Evolutionary conservation across 495 filamentous ascomycete genomes (phyloP).

Genomic region (Annulohypoxylon stygium): DNA sequence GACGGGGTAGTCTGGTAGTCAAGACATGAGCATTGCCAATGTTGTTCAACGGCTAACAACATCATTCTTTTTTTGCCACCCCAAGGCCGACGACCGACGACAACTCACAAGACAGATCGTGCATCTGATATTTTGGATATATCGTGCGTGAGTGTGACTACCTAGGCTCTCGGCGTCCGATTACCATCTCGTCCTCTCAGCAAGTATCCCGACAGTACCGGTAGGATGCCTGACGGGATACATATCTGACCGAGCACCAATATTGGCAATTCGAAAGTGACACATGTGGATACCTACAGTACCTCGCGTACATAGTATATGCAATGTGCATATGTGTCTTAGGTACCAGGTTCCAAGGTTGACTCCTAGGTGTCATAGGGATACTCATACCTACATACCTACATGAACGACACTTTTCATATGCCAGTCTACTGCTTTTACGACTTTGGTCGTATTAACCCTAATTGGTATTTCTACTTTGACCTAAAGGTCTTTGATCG

Average conservation of each 20-base stretch:
- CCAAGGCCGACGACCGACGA: background rate
- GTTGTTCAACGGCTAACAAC: background rate
- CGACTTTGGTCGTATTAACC: background rate
- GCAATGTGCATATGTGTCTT: conserved; percentile 22
- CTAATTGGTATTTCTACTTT: conserved; percentile 12
- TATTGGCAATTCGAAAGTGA: conserved; percentile 24
- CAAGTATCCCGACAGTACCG: conserved; percentile 13
- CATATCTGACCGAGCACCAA: conserved; percentile 37
- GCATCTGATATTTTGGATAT: background rate
- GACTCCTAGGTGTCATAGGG: conserved; percentile 1
- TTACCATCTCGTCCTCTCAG: conserved; percentile 2
- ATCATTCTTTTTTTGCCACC: background rate
- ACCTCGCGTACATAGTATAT: conserved; percentile 21
- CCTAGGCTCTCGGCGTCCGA: background rate
- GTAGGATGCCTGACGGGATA: conserved; percentile 19
- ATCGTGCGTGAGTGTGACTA: conserved; percentile 1
- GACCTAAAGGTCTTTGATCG: background rate
- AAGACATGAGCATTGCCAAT: background rate
- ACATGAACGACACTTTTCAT: background rate
- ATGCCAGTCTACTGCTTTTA: background rate
- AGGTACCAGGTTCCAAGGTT: conserved; percentile 8
- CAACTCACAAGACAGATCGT: background rate
- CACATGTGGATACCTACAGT: conserved; percentile 14
- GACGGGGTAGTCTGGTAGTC: background rate
- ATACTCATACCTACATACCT: background rate